Evolutionary conservation across 306 rosid species (phyloP).

Genomic region (Comarum palustre): DNA sequence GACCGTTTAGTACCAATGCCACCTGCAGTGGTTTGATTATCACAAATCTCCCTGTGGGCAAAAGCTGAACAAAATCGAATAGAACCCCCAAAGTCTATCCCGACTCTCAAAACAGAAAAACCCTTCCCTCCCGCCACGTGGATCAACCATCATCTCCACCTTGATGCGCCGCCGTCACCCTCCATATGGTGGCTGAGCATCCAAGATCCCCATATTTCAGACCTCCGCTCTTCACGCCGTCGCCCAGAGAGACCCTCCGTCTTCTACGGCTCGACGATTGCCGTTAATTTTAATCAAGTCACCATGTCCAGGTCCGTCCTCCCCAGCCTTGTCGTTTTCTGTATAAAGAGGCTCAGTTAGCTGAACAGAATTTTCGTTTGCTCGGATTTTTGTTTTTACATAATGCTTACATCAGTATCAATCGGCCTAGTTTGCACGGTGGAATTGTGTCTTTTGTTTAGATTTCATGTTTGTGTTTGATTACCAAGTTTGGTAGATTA

Average conservation of each 20-base stretch:
- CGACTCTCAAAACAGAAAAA: not conserved
- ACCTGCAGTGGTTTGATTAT: too few relatives aligned
- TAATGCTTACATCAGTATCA: too few relatives aligned
- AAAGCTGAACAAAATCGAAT: too few relatives aligned
- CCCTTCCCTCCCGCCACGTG: not conserved
- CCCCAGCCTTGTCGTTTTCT: too few relatives aligned
- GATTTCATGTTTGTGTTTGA: conserved; percentile 6
- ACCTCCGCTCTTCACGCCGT: conserved; percentile 11
- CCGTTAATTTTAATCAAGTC: not conserved
- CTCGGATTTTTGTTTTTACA: too few relatives aligned
- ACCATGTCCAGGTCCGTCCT: conserved; percentile 41
- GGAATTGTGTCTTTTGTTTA: not conserved
- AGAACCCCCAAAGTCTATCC: too few relatives aligned
- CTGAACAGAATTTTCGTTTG: too few relatives aligned
- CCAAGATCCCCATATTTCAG: not conserved
- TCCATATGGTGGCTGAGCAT: conserved; percentile 2
- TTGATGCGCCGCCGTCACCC: conserved; percentile 20
- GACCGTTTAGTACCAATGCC: too few relatives aligned
- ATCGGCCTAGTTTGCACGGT: conserved; percentile 3
- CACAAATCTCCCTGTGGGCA: too few relatives aligned
- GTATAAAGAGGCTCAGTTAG: too few relatives aligned
- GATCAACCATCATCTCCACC: conserved; percentile 1
- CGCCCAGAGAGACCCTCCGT: not conserved
- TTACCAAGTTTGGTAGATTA: conserved; percentile 16
- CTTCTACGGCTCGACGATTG: not conserved